Evolutionary conservation across 2,329 filamentous ascomycete species (phyloP), one percentile per base, ranked within the genome.

Genomic region (Monilinia fructicola): DNA sequence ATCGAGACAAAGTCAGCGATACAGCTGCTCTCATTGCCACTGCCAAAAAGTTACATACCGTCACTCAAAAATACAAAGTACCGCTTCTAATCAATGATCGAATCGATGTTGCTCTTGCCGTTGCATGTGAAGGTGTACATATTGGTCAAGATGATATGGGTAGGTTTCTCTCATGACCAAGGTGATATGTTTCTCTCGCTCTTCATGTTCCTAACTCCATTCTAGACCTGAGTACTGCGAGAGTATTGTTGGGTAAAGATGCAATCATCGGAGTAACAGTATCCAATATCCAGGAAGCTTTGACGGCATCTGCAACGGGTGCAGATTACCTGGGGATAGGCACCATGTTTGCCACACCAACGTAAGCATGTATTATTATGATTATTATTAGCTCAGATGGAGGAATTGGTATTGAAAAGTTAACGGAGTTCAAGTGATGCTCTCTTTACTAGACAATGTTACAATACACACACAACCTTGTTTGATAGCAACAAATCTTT

Each of bases 131-230:
- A 79, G 95, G 95, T 55, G 92, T 97, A 11, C 95, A 98, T 77
- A 85, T 98, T 60, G 95, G 95, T 9, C 94, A 98, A 80, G 93
- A 97, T 83, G 94, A 98, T 77, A 89, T 97, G 82, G 83, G 89
- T 91, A 78, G 71, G 83, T 78, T 40, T n/a, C 31, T 16, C 44
- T 7, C 18, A 21, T 35, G 18, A 59, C 52, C 2, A 5, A 31
- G 40, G 66, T 67, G 65, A 40, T 48, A 18, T 11, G 11, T 40
- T 52, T 26, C 26, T n/a, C 21, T 60, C 14, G n/a, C 38, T n/a
- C 28, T 12, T 31, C 28, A 14, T 58, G 52, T 46, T 10, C 23
- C 53, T 46, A 46, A 64, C 4, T 21, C 35, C 28, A 38, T 16
- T 16, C 26, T 70, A 88, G 87, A 86, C 67, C 77, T 91, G 38